Evolutionary conservation across 2,329 filamentous ascomycete species (phyloP).

Genomic region (Colletotrichum tropicale): DNA sequence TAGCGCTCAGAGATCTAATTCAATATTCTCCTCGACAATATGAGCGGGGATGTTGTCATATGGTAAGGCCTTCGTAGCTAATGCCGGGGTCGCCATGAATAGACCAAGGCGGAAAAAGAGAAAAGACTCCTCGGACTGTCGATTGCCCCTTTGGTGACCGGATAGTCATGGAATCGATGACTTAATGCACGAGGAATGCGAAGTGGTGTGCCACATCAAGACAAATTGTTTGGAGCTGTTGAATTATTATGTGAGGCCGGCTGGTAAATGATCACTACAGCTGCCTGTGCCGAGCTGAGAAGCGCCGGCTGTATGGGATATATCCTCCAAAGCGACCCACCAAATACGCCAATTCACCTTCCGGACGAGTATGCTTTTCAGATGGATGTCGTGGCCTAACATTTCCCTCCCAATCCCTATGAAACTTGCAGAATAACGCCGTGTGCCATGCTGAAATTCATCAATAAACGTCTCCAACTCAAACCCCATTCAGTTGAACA

Average conservation of each 20-base stretch:
- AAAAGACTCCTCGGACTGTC: neutral
- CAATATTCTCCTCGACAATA: neutral
- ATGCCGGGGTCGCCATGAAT: neutral
- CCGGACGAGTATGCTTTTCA: neutral
- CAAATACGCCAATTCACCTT: neutral
- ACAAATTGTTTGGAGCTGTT: neutral
- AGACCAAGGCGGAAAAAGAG: neutral
- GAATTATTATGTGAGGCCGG: neutral
- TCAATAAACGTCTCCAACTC: neutral
- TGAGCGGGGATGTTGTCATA: neutral
- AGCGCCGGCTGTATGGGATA: conserved; percentile 3
- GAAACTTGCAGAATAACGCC: neutral
- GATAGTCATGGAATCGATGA: neutral
- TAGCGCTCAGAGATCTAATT: neutral
- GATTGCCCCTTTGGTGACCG: neutral
- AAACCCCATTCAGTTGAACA: conserved; percentile 10
- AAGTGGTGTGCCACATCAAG: neutral
- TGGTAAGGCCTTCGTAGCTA: neutral
- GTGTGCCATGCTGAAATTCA: neutral
- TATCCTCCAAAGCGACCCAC: conserved; percentile 4
- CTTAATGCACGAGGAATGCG: neutral
- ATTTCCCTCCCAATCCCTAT: neutral
- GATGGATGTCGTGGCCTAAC: neutral
- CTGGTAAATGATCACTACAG: neutral
- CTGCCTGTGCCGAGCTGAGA: neutral